Conservation (phyloP, 495 filamentous ascomycete genomes). For the Penicillium verhagenii region DNA sequence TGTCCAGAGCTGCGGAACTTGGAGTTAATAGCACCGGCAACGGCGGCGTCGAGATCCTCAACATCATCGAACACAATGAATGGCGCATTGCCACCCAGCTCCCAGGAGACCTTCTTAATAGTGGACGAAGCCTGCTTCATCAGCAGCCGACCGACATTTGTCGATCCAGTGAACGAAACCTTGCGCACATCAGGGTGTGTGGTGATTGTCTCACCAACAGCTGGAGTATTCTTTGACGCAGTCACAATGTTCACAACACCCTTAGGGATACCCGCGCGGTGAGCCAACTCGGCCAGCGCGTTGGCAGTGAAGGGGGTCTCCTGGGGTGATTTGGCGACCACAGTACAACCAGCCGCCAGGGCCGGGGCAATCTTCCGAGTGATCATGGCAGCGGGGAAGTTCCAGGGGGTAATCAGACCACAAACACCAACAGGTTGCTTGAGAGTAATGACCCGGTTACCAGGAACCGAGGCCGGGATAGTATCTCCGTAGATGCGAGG, state of each 20-base stretch:
- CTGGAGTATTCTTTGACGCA: slow-evolving; percentile 64
- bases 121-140: slow-evolving; percentile 81
- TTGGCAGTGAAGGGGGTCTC: slow-evolving; percentile 86
- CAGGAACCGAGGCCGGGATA: slow-evolving; percentile 66
- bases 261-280: slow-evolving; percentile 79
- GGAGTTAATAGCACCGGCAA: slow-evolving; percentile 63
- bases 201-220: slow-evolving; percentile 71
- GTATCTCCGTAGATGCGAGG: slow-evolving; percentile 69
- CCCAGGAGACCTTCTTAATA: slow-evolving; percentile 83
- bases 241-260: slow-evolving; percentile 85
- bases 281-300: slow-evolving; percentile 77
- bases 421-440: slow-evolving; percentile 92
- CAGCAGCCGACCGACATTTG: slow-evolving; percentile 79
- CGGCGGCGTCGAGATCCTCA: slow-evolving; percentile 61
- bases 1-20: slow-evolving; percentile 54
- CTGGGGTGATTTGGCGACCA: slow-evolving; percentile 78
- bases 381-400: slow-evolving; percentile 93
- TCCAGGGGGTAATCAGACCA: slow-evolving; percentile 95
- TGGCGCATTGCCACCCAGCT: slow-evolving; percentile 88
- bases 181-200: slow-evolving; percentile 68
- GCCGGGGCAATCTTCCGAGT: slow-evolving; percentile 86
- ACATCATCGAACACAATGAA: slow-evolving; percentile 86
- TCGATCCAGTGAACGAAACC: slow-evolving; percentile 87
- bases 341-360: slow-evolving; percentile 79
- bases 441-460: slow-evolving; percentile 73